phyloP scores from a whole-genome alignment of 768 basidiomycete species.

The Clitopilus passeckerianus region DNA sequence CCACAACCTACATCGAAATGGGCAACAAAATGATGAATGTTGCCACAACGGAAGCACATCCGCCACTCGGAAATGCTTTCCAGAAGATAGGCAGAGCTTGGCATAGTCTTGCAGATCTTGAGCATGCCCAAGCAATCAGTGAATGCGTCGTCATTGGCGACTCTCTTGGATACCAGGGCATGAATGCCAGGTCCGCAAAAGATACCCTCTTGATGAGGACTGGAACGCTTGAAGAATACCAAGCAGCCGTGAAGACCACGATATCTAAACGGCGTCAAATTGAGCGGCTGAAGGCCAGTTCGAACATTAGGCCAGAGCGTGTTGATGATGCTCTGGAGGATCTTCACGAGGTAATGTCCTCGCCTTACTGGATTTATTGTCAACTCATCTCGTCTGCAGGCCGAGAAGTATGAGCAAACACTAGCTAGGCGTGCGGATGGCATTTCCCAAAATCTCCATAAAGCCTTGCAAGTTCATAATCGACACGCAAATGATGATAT shows the following conservation, averaged over 20 bases:
- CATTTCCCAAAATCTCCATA: constrained; percentile 91
- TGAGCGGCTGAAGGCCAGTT: constrained; percentile 81
- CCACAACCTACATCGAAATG: constrained; percentile 78
- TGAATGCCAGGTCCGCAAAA: constrained; percentile 96
- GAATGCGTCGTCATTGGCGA: constrained; percentile 97
- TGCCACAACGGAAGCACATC: constrained; percentile 85
- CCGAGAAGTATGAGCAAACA: constrained; percentile 83
- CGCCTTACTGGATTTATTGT: constrained; percentile 1
- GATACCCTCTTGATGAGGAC: constrained; percentile 90
- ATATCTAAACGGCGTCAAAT: constrained; percentile 92
- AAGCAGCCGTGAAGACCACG: constrained; percentile 86
- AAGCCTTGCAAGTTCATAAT: constrained; percentile 80
- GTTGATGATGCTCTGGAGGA: constrained; percentile 92
- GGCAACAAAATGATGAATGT: constrained; percentile 90
- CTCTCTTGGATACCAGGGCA: constrained; percentile 90
- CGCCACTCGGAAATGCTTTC: constrained; percentile 76
- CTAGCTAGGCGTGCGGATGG: constrained; percentile 84
- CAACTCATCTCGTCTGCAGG: constrained; percentile 40
- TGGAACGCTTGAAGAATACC: constrained; percentile 89
- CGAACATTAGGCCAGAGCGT: constrained; percentile 78
- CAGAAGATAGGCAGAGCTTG: constrained; percentile 83
- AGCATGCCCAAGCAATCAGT: constrained; percentile 87
- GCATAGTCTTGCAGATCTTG: constrained; percentile 85
- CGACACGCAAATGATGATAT: constrained; percentile 88
- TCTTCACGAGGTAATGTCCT: constrained; percentile 70